These are phyloP conservation scores for Byssothecium circinans DNA, from an alignment of 2,329 filamentous ascomycete genomes.

Conservation along the genomic window DNA sequence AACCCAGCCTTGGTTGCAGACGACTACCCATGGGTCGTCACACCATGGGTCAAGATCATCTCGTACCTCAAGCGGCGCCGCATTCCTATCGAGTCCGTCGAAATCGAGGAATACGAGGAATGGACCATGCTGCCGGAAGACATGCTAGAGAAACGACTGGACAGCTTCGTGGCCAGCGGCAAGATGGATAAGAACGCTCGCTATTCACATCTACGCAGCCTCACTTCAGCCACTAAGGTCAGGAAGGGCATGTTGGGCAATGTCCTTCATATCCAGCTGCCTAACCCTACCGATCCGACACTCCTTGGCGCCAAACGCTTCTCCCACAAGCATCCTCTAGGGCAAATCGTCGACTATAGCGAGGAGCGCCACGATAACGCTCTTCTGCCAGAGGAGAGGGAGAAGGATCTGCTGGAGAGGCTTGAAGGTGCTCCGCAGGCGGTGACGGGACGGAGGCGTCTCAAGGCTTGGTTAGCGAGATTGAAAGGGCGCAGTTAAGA, in stretches of 20 bases:
- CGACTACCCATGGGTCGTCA: background rate
- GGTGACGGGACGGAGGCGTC: too few species aligned
- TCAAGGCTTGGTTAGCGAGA: too few species aligned
- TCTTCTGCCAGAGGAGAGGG: background rate
- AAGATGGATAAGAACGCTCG: background rate
- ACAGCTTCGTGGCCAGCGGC: background rate
- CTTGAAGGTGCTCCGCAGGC: too few species aligned
- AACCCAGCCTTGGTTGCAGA: slow-evolving; percentile 2
- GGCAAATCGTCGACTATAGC: background rate
- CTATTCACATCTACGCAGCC: background rate
- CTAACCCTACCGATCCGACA: background rate
- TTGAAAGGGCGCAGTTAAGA: too few species aligned
- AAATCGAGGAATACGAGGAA: background rate
- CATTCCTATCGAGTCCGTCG: background rate
- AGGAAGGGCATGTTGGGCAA: background rate
- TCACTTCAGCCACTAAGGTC: background rate
- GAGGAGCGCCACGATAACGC: background rate
- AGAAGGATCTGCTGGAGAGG: too few species aligned
- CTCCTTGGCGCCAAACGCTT: slow-evolving; percentile 5
- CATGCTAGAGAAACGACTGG: background rate
- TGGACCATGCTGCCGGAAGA: background rate
- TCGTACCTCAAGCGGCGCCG: background rate
- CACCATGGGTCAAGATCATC: slow-evolving; percentile 1
- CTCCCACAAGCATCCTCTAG: slow-evolving; percentile 5
- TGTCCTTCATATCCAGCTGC: background rate